Base-by-base conservation (phyloP, 208 protist genomes). In the Plasmodiophora brassicae region DNA sequence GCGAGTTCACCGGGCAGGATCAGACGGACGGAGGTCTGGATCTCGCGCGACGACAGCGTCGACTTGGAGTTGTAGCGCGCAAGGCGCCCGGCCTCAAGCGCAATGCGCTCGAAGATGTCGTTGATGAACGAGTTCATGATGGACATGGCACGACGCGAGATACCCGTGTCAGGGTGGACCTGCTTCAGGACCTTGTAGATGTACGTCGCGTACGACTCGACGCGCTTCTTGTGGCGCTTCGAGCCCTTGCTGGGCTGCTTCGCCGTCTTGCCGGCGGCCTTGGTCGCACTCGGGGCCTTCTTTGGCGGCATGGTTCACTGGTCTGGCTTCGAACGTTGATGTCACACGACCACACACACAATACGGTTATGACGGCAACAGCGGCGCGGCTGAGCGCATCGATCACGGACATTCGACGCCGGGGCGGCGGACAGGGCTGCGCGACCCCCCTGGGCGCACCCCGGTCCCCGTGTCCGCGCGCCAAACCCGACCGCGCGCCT, bases 1-100 rank as follows among this genome's bases (percentile, higher is more conserved):
- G 97, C 96, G 22, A 99, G 94, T 92, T 99, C 97, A 88, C 97
- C 96, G 78, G 97, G 96, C 22, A 99, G 95, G 46, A 99, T 93
- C 39, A 99, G 96, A 36, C 97, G 96, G 36, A 98, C 97, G 39
- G 97, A 97, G 28, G 97, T 98, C 90, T 93, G 92, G 90, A 93
- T 90, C 93, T 98, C 97, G 45, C 97, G 93, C 10, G 96, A 97
- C 0, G 96, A 96, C 86, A 99, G 93, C 57, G 97, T 99, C 88
- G 95, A 94, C 54, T 96, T 95, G 90, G 98, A 98, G 94, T 98
- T 99, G 92, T 98, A 96, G 90, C 95, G 94, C 8, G 97, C 96
- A 25, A 99, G 95, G 53, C 95, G 93, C 57, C 96, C 95, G 0
- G 97, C 97, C 94, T 99, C 97, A 36, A 91, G 91, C 87, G 98